Percentiles rank a stretch among this genome's conserved stretches.
Conservation (phyloP, 345 rosid species). For the Lagerstroemia speciosa region DNA sequence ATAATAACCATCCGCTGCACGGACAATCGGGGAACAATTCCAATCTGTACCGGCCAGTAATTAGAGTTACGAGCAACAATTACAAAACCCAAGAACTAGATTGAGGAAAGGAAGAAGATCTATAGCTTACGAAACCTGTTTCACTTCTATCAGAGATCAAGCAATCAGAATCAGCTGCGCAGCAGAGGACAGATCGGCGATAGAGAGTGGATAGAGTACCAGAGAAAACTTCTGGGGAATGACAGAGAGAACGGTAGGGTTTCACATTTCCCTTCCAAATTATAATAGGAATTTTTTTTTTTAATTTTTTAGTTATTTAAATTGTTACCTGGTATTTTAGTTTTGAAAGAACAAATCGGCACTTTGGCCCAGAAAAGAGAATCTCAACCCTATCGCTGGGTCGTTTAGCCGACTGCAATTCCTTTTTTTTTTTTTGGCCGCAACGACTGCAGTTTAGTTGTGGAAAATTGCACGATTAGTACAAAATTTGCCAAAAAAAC, state of each 20-base stretch:
- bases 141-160: not conserved
- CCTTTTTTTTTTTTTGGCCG: too few species aligned
- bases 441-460: too few species aligned
- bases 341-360: too few species aligned
- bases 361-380: too few species aligned
- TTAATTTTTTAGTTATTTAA: too few species aligned
- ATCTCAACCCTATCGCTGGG: too few species aligned
- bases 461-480: too few species aligned
- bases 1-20: not conserved
- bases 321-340: too few species aligned
- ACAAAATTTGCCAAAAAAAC: too few species aligned
- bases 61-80: not conserved
- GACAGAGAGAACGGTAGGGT: not conserved
- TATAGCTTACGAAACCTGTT: not conserved
- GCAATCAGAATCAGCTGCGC: not conserved
- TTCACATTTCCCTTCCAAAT: not conserved
- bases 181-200: not conserved
- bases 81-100: not conserved
- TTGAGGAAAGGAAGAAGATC: not conserved
- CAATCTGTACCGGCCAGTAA: not conserved
- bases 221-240: not conserved
- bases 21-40: not conserved
- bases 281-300: too few species aligned
- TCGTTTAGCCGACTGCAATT: too few species aligned
- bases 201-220: not conserved